Evolutionary conservation across 139 green algal species (phyloP).

Genomic region (Ostreobium quekettii): DNA sequence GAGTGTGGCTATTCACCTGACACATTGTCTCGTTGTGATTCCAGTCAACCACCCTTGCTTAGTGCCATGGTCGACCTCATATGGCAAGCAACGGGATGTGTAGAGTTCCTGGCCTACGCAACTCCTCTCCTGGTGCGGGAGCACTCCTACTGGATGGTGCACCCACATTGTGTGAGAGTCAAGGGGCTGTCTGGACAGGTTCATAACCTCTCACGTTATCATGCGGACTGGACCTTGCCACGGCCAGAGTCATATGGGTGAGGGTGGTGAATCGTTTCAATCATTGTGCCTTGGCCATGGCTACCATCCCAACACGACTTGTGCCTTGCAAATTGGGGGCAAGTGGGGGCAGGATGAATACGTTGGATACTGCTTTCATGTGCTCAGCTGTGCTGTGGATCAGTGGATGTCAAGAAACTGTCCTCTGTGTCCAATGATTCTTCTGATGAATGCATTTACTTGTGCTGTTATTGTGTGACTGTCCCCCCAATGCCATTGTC

Average conservation of each 20-base stretch:
- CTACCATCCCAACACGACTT: too few species aligned
- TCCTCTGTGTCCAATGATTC: too few species aligned
- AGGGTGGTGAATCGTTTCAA: too few species aligned
- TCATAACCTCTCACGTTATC: slow-evolving; percentile 64
- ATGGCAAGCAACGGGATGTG: background rate
- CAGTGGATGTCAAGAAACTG: too few species aligned
- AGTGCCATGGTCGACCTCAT: slow-evolving; percentile 42
- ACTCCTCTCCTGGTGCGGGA: slow-evolving; percentile 61
- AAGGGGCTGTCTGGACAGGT: slow-evolving; percentile 11
- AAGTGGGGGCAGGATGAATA: too few species aligned
- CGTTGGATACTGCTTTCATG: too few species aligned
- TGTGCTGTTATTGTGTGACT: too few species aligned
- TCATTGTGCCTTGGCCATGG: too few species aligned
- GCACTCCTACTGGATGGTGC: slow-evolving; percentile 64
- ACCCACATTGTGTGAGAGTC: slow-evolving; percentile 36
- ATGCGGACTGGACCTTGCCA: slow-evolving; percentile 54
- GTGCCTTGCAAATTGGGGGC: too few species aligned
- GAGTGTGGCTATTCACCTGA: background rate
- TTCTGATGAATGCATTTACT: too few species aligned
- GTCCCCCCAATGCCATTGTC: too few species aligned
- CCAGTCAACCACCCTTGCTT: slow-evolving; percentile 84
- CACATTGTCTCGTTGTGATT: background rate
- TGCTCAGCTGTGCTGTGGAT: too few species aligned
- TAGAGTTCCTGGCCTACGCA: slow-evolving; percentile 24
- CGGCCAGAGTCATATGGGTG: slow-evolving; percentile 76